Conservation (phyloP, 139 green algal species). For the Raphidocelis subcapitata region DNA sequence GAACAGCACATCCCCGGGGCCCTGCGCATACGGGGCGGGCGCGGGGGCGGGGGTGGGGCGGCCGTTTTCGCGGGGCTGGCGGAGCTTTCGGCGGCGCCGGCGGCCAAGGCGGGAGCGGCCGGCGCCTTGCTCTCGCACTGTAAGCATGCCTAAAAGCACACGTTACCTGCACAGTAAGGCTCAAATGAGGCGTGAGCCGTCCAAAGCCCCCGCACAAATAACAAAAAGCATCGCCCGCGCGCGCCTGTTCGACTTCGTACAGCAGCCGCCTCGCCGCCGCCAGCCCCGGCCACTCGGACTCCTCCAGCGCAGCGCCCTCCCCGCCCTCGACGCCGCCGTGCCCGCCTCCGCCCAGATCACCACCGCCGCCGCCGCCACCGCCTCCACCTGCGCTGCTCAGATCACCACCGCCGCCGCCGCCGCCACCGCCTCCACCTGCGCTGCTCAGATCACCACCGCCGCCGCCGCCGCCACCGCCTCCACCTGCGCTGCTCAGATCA, state of each 20-base stretch:
- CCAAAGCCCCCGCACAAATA: no score
- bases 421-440: neutral
- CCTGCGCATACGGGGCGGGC: no score
- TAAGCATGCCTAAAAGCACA: no score
- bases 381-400: neutral
- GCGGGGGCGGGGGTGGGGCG: no score
- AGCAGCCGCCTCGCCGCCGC: constrained; percentile 7
- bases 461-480: neutral
- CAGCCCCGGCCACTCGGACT: constrained; percentile 39
- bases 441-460: neutral
- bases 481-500: neutral
- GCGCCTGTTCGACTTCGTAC: constrained; percentile 35
- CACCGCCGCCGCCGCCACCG: neutral
- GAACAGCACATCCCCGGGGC: constrained; percentile 81
- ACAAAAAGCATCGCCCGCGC: no score
- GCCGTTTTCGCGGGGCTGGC: no score
- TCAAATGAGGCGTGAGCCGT: no score
- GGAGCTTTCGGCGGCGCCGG: no score
- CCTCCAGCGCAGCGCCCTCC: neutral
- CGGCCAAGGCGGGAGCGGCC: no score
- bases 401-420: neutral
- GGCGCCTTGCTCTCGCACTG: no score
- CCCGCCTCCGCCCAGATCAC: neutral
- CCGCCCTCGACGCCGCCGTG: neutral
- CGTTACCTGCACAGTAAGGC: no score